These are phyloP conservation scores for Penicillium roqueforti DNA, from an alignment of 495 filamentous ascomycete species.

Conservation along the genomic window DNA sequence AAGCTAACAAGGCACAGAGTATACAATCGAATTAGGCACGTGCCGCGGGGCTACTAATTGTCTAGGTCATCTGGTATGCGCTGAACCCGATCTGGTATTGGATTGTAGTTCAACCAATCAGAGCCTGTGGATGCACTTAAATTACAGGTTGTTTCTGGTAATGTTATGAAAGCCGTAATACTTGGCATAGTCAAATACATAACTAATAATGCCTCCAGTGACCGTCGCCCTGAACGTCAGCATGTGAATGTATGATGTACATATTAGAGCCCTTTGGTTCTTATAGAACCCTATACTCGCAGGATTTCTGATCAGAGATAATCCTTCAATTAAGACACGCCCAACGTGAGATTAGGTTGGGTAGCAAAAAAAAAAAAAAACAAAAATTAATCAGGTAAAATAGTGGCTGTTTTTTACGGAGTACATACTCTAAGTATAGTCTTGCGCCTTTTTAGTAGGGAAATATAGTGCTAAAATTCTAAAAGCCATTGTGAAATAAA, in stretches of 20 bases:
- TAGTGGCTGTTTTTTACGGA: constrained; percentile 11
- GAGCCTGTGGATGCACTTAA: background rate
- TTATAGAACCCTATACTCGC: background rate
- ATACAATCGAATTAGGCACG: constrained; percentile 13
- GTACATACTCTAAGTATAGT: constrained; percentile 16
- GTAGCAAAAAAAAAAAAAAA: constrained; percentile 1
- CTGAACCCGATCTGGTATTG: constrained; percentile 9
- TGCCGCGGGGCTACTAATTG: constrained; percentile 9
- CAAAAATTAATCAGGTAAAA: constrained; percentile 19
- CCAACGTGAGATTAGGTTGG: constrained; percentile 1
- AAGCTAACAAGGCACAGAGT: background rate
- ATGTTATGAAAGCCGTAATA: background rate
- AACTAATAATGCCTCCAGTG: constrained; percentile 14
- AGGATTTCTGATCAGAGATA: too few relatives aligned
- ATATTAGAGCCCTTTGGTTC: background rate
- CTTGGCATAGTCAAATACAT: constrained; percentile 7
- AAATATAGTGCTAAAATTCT: constrained; percentile 1
- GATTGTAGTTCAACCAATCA: constrained; percentile 12
- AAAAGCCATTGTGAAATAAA: background rate
- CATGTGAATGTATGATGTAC: constrained; percentile 14
- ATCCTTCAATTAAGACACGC: background rate
- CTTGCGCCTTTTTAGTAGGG: background rate
- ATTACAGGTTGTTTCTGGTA: background rate
- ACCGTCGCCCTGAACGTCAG: constrained; percentile 13
- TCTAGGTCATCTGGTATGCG: background rate